Conservation (phyloP, 2,329 filamentous ascomycete genomes). For the Hymenoscyphus salicellus region DNA sequence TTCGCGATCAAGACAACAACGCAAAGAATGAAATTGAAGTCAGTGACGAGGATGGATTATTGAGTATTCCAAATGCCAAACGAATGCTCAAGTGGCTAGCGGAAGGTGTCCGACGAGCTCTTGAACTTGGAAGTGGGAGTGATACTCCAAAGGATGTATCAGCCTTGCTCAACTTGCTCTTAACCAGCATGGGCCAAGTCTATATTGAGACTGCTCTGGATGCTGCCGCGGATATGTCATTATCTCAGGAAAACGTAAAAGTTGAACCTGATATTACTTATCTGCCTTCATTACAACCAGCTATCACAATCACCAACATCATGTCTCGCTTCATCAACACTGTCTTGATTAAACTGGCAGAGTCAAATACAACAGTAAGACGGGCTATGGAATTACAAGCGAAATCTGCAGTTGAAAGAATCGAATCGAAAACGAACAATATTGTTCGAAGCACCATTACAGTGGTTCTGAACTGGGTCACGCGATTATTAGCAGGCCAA, state of each 20-base stretch:
- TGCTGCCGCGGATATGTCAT: conserved; percentile 69
- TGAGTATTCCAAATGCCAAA: conserved; percentile 86
- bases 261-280: conserved; percentile 85
- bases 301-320: conserved; percentile 85
- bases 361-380: conserved; percentile 82
- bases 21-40: conserved; percentile 81
- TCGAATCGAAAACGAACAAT: conserved; percentile 67
- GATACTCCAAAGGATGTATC: conserved; percentile 95
- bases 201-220: conserved; percentile 66
- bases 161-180: conserved; percentile 75
- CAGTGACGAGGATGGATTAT: conserved; percentile 79
- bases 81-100: conserved; percentile 97
- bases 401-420: conserved; percentile 54
- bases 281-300: conserved; percentile 72
- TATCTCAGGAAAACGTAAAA: conserved; percentile 74
- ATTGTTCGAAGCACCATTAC: conserved; percentile 68
- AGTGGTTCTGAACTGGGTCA: conserved; percentile 60
- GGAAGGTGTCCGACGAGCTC: conserved; percentile 84
- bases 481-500: conserved; percentile 60
- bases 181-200: conserved; percentile 84
- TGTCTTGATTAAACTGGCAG: conserved; percentile 83
- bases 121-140: conserved; percentile 82
- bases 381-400: conserved; percentile 68
- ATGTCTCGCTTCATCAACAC: conserved; percentile 91
- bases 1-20: conserved; percentile 70